Base-by-base conservation (phyloP, 345 rosid genomes). In the Garcia nutans region DNA sequence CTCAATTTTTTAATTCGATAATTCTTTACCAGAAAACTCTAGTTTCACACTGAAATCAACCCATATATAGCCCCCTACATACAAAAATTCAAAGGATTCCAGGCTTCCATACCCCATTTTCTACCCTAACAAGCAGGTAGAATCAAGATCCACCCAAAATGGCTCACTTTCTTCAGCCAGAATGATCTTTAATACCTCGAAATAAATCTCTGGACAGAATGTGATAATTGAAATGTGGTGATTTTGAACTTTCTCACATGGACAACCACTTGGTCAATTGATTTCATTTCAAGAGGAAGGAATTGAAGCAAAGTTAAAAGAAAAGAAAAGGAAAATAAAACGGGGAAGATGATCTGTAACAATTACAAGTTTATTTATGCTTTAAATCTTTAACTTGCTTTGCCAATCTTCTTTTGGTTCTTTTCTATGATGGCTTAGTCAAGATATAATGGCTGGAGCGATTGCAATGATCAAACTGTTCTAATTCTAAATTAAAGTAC, bases 301-400 rank as follows among this genome's bases (percentile, higher is more conserved):
- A 16, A 20, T 54, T 54, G 58, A 41, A 65, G 28, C 55, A 65
- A 68, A 74, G 62, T 41, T 37, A 57, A 47, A 64, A 63, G 54
- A 9, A n/a, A 41, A 13, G 77, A 63, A 70, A 22, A 65, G 28
- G 9, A 63, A 49, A 42, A 65, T 78, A 77, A 77, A 78, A 4
- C 5, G 24, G 66, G 41, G 67, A 45, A 44, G 28, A 71, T 63
- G 74, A 65, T 74, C 60, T 63, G 77, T 67, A 24, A 68, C 45
- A 70, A 63, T 42, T 16, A 65, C 58, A 73, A 26, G 52, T 70
- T 68, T 37, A 52, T 26, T 31, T 65, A 47, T 75, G 78, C 82
- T 82, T 82, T 68, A 78, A 76, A 72, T 50, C 80, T 80, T 81
- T 67, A 79, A 79, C 42, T 65, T 75, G 77, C 86, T 79, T 80